phyloP scores from a whole-genome alignment of 1,284 basidiomycete species.

The Irpex sp. region DNA sequence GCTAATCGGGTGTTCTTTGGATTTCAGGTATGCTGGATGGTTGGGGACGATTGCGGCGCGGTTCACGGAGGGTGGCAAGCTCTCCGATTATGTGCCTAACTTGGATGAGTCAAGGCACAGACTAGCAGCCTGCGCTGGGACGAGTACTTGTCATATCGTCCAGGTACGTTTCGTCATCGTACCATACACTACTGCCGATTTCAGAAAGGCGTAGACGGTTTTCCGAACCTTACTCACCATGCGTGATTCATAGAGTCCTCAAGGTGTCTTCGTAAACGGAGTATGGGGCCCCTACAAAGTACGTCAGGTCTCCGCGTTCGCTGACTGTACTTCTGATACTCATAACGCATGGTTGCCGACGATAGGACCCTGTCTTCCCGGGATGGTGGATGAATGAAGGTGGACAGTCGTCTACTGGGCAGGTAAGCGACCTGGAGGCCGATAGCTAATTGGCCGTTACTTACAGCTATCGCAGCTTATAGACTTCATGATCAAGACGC shows the following conservation, averaged over 20 bases:
- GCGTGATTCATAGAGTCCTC: slow-evolving; percentile 51
- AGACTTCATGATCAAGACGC: slow-evolving; percentile 93
- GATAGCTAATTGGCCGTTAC: neutral
- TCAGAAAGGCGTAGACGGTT: neutral
- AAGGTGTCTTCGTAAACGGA: slow-evolving; percentile 86
- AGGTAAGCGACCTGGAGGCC: slow-evolving; percentile 41
- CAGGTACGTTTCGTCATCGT: slow-evolving; percentile 45
- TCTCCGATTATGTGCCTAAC: slow-evolving; percentile 47
- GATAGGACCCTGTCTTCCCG: slow-evolving; percentile 80
- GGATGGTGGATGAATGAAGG: slow-evolving; percentile 99
- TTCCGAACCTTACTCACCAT: neutral
- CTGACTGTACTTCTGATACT: neutral
- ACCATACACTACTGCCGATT: neutral
- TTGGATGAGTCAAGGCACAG: slow-evolving; percentile 78
- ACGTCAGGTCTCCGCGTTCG: slow-evolving; percentile 2
- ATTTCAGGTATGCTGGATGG: slow-evolving; percentile 91
- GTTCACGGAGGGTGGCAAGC: slow-evolving; percentile 53
- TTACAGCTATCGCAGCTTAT: slow-evolving; percentile 60
- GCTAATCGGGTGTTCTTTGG: slow-evolving; percentile 7
- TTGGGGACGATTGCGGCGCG: slow-evolving; percentile 91
- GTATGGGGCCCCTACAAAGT: slow-evolving; percentile 97
- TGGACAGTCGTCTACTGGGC: slow-evolving; percentile 97
- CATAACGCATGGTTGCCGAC: neutral
- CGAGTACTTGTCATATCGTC: slow-evolving; percentile 93
- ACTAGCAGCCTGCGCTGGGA: slow-evolving; percentile 92